Conservation (phyloP, 2,329 filamentous ascomycete genomes). For the Penicillium verrucosum region DNA sequence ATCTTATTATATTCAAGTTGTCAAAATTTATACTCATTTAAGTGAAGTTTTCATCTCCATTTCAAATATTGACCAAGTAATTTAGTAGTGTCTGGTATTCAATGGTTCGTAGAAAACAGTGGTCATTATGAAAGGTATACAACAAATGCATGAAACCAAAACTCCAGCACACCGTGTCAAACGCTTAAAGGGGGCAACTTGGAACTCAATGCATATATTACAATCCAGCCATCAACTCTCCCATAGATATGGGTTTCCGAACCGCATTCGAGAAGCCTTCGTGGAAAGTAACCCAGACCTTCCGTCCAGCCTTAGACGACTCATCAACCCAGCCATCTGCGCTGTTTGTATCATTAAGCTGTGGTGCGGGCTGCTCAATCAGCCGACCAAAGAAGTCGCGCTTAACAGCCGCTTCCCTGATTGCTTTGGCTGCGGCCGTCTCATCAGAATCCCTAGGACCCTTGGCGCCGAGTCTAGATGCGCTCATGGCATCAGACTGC, state of each 20-base stretch:
- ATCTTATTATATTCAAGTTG: background rate
- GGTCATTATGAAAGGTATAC: background rate
- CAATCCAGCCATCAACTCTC: conserved; percentile 64
- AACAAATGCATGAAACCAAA: background rate
- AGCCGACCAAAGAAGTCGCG: conserved; percentile 83
- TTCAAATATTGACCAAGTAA: background rate
- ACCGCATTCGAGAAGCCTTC: conserved; percentile 93
- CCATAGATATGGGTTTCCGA: conserved; percentile 76
- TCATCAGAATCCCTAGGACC: conserved; percentile 22
- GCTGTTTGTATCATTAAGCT: conserved; percentile 36
- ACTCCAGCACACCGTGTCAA: background rate
- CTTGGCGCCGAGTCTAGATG: conserved; percentile 27
- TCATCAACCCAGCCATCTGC: conserved; percentile 31
- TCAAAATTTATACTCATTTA: background rate
- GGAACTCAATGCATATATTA: conserved; percentile 15
- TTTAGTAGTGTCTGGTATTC: background rate
- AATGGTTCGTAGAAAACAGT: background rate
- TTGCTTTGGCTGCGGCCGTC: conserved; percentile 21
- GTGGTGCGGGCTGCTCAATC: conserved; percentile 49
- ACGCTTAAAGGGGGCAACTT: conserved; percentile 5
- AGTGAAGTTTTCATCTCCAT: background rate
- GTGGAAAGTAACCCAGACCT: conserved; percentile 84
- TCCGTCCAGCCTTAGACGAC: conserved; percentile 46
- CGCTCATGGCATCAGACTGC: conserved; percentile 57
- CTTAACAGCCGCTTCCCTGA: conserved; percentile 51